phyloP scores from a whole-genome alignment of 2,329 filamentous ascomycete genomes.

The Cladosporium oxysporum region DNA sequence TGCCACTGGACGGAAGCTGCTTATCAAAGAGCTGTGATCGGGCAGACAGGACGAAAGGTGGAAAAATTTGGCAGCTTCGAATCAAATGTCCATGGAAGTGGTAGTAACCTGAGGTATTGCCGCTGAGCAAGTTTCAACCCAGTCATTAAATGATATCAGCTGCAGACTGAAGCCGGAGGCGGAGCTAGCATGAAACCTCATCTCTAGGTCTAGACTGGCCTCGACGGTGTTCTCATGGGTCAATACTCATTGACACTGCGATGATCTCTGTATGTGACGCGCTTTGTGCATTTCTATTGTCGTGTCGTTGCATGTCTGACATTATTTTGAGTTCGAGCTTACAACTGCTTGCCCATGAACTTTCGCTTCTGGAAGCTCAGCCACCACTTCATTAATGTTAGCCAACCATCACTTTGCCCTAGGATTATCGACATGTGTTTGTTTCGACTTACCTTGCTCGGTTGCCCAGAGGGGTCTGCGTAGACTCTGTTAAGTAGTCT shows the following conservation, averaged over 20 bases:
- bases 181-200: background rate
- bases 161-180: background rate
- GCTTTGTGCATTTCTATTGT: conserved; percentile 13
- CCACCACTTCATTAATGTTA: conserved; percentile 80
- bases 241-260: background rate
- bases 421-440: background rate
- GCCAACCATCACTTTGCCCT: conserved; percentile 20
- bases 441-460: conserved; percentile 56
- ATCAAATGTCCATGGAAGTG: background rate
- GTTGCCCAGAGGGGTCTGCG: conserved; percentile 66
- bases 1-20: background rate
- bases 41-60: background rate
- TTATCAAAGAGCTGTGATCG: background rate
- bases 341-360: conserved; percentile 87
- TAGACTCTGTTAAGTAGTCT: conserved; percentile 86
- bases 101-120: background rate
- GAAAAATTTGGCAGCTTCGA: background rate
- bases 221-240: background rate
- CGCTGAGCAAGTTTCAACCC: background rate
- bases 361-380: conserved; percentile 98
- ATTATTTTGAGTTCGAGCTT: conserved; percentile 21
- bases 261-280: background rate
- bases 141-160: background rate
- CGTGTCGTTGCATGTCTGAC: conserved; percentile 11
- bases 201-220: background rate